Conservation (phyloP, 805 yeast species). For the Saccharomycopsis vini region DNA sequence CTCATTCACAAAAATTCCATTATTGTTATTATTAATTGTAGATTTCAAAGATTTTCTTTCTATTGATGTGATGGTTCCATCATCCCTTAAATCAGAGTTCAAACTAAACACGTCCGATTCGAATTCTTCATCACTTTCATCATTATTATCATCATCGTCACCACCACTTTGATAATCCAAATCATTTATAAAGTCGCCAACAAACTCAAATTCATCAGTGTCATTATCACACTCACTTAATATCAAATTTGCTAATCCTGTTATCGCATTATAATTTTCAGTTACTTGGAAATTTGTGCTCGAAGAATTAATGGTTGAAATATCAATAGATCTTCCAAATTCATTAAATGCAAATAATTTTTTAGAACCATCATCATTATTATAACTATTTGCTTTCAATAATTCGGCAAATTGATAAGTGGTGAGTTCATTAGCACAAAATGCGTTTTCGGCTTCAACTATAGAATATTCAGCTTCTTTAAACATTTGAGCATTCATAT, state of each 20-base stretch:
- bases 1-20: slow-evolving; percentile 7
- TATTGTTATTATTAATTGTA: neutral
- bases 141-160: neutral
- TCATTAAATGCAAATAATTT: slow-evolving; percentile 41
- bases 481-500: slow-evolving; percentile 42
- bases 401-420: slow-evolving; percentile 6
- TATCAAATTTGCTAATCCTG: slow-evolving; percentile 47
- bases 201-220: neutral
- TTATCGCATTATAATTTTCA: slow-evolving; percentile 41
- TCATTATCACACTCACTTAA: slow-evolving; percentile 30
- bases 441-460: slow-evolving; percentile 54
- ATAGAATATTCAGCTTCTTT: slow-evolving; percentile 65
- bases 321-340: slow-evolving; percentile 36
- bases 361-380: neutral
- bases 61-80: too few species aligned
- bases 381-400: neutral
- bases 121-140: neutral
- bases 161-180: neutral
- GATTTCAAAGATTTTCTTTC: neutral
- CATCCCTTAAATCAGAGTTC: too few species aligned
- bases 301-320: neutral
- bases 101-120: too few species aligned
- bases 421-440: slow-evolving; percentile 31
- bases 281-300: slow-evolving; percentile 39
- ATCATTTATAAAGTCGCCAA: slow-evolving; percentile 1